Evolutionary conservation across 1,139 yeast species (phyloP).

Genomic region (Magnusiomyces fungicola): DNA sequence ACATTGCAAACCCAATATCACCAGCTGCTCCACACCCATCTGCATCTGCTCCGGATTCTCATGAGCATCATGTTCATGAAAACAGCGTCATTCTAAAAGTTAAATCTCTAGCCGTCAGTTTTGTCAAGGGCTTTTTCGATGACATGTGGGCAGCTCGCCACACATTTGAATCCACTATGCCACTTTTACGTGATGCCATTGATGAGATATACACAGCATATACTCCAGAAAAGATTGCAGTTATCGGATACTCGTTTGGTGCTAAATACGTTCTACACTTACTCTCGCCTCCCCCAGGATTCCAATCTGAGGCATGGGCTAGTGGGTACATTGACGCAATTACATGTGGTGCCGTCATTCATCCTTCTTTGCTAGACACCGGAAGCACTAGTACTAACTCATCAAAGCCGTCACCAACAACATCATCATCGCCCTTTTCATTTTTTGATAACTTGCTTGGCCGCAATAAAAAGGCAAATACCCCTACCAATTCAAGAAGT

Average conservation of each 20-base stretch:
- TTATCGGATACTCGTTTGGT: slow-evolving; percentile 38
- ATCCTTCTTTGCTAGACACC: slow-evolving; percentile 33
- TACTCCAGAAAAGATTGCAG: slow-evolving; percentile 29
- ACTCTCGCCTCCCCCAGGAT: slow-evolving; percentile 19
- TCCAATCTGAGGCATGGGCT: slow-evolving; percentile 17
- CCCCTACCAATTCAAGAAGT: not conserved
- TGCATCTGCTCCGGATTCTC: too few relatives aligned
- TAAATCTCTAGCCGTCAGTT: slow-evolving; percentile 30
- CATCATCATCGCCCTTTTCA: too few relatives aligned
- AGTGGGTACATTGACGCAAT: slow-evolving; percentile 22
- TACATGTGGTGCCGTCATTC: slow-evolving; percentile 31
- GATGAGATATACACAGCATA: slow-evolving; percentile 32
- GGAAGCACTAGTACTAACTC: too few relatives aligned
- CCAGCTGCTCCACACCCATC: too few relatives aligned
- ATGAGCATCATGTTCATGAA: too few relatives aligned
- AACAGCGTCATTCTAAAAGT: slow-evolving; percentile 27
- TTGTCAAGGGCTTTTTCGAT: slow-evolving; percentile 32
- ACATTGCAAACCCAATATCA: slow-evolving; percentile 14
- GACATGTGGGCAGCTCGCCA: slow-evolving; percentile 39
- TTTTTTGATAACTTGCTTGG: not conserved
- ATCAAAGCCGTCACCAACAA: too few relatives aligned
- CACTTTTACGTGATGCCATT: slow-evolving; percentile 27
- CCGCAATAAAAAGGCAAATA: not conserved
- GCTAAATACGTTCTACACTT: slow-evolving; percentile 32
- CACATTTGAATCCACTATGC: slow-evolving; percentile 30